Evolutionary conservation across 169 alveolate genomes (phyloP).

Genomic region (Plasmodium fragile): DNA sequence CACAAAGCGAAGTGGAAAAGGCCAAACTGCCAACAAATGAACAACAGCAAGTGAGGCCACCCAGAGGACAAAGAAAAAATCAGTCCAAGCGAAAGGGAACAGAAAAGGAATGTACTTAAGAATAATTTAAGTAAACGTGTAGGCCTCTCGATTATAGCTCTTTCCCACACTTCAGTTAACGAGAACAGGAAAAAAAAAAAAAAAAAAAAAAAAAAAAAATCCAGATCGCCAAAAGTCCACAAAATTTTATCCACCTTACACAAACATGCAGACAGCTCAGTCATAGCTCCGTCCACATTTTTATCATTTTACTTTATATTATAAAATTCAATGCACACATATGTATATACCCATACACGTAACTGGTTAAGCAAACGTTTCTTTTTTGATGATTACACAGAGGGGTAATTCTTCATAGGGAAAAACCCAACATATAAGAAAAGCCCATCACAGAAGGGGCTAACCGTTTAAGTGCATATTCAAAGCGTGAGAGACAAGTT

Average conservation of each 20-base stretch:
- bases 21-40: background rate
- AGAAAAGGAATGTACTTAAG: background rate
- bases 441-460: background rate
- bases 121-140: background rate
- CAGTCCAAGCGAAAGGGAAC: background rate
- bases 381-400: background rate
- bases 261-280: background rate
- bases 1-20: background rate
- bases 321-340: constrained; percentile 8
- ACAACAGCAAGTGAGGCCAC: background rate
- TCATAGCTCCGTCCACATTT: background rate
- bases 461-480: background rate
- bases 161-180: background rate
- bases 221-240: background rate
- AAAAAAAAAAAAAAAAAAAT: background rate
- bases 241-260: background rate
- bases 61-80: background rate
- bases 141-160: background rate
- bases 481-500: background rate
- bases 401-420: background rate
- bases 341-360: background rate
- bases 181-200: background rate
- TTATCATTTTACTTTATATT: constrained; percentile 16
- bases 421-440: background rate
- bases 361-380: background rate